Percentiles rank a stretch among this genome's conserved stretches.
Evolutionary conservation across 1,284 basidiomycete genomes (phyloP).

Genomic region (Apiotrichum veenhuisii): DNA sequence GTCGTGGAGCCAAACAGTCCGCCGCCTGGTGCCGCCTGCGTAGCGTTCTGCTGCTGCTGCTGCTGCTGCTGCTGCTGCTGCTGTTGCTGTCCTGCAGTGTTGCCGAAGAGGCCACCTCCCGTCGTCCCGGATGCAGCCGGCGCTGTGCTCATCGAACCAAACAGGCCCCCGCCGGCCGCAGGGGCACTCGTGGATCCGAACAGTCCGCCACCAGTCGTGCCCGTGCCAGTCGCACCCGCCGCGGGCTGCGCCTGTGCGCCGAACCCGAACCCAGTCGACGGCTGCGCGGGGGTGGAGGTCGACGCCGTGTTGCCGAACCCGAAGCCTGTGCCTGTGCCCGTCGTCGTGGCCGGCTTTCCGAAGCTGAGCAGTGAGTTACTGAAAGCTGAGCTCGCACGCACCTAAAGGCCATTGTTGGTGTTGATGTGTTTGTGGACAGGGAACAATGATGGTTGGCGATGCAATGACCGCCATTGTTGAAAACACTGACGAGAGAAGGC

Average conservation of each 20-base stretch:
- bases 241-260: neutral
- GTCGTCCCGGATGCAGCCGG: slow-evolving; percentile 4
- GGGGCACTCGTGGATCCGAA: slow-evolving; percentile 22
- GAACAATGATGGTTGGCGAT: neutral
- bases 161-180: slow-evolving; percentile 13
- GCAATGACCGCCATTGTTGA: neutral
- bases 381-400: neutral
- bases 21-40: too few relatives aligned
- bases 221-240: neutral
- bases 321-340: slow-evolving; percentile 15
- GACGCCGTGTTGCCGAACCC: slow-evolving; percentile 11
- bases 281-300: neutral
- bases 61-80: too few relatives aligned
- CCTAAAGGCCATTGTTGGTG: slow-evolving; percentile 1
- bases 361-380: slow-evolving; percentile 2
- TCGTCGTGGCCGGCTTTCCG: slow-evolving; percentile 4
- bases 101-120: slow-evolving; percentile 13
- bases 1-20: slow-evolving; percentile 16
- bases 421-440: neutral
- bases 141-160: slow-evolving; percentile 12
- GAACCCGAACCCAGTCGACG: neutral
- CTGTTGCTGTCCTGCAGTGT: slow-evolving; percentile 1
- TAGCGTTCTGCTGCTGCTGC: too few relatives aligned
- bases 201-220: neutral
- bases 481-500: neutral